Conservation (phyloP, 208 protist species). For the Trypanosoma caninum region DNA sequence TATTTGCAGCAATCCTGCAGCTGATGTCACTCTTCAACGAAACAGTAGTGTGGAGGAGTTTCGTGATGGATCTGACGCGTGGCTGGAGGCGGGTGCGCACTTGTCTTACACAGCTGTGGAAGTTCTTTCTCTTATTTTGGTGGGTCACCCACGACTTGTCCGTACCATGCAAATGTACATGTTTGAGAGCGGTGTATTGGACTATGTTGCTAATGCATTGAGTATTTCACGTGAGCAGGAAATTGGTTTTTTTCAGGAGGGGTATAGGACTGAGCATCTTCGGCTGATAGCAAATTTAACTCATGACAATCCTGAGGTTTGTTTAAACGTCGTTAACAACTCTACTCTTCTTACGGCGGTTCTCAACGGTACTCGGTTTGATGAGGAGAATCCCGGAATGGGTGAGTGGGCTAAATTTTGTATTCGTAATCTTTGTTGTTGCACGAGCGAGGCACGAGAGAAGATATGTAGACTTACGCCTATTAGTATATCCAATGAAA, state of each 20-base stretch:
- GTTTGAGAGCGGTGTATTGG: constrained; percentile 40
- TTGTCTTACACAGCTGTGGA: constrained; percentile 53
- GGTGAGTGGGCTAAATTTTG: constrained; percentile 87
- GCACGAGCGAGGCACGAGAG: constrained; percentile 43
- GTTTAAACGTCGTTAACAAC: constrained; percentile 32
- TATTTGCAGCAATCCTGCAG: neutral
- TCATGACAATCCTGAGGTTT: constrained; percentile 38
- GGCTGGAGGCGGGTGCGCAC: constrained; percentile 66
- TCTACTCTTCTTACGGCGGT: constrained; percentile 46
- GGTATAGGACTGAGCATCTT: constrained; percentile 72
- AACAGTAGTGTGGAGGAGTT: constrained; percentile 83
- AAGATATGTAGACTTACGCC: constrained; percentile 53
- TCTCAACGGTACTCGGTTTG: constrained; percentile 70
- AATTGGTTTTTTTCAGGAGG: constrained; percentile 69
- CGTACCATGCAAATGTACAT: constrained; percentile 57
- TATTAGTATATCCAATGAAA: constrained; percentile 47
- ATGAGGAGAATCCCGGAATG: constrained; percentile 89
- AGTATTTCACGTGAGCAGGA: constrained; percentile 67
- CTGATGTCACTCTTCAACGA: constrained; percentile 22
- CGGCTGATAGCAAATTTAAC: constrained; percentile 75
- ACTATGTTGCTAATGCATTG: constrained; percentile 58
- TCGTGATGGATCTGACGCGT: constrained; percentile 59
- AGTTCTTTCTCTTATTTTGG: constrained; percentile 52
- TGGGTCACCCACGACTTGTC: constrained; percentile 38
- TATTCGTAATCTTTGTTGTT: constrained; percentile 80